Evolutionary conservation across 2,329 filamentous ascomycete genomes (phyloP).

Genomic region (Pyrenophora tritici-repentis): DNA sequence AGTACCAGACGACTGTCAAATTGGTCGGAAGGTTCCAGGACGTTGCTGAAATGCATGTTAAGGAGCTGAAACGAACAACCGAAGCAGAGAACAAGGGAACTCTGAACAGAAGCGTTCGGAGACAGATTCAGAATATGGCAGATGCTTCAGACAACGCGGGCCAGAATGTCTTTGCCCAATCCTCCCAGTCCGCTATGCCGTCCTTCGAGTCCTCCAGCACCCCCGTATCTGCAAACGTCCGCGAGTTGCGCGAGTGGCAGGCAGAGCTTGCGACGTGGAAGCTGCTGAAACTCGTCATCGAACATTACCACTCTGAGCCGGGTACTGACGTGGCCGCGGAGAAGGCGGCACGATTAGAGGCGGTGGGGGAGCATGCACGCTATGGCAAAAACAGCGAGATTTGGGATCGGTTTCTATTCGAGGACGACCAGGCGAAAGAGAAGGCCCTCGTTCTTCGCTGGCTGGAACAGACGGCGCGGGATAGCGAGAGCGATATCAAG

Average conservation of each 20-base stretch:
- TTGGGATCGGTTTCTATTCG: slow-evolving; percentile 75
- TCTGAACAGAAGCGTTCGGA: slow-evolving; percentile 38
- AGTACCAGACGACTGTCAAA: slow-evolving; percentile 57
- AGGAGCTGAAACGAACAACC: slow-evolving; percentile 52
- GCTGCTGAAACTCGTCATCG: slow-evolving; percentile 74
- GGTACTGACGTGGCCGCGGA: slow-evolving; percentile 39
- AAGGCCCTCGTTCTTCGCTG: slow-evolving; percentile 81
- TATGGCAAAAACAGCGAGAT: slow-evolving; percentile 66
- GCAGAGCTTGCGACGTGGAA: slow-evolving; percentile 92
- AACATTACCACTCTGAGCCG: slow-evolving; percentile 62
- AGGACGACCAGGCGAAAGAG: slow-evolving; percentile 75
- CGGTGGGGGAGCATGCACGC: slow-evolving; percentile 42
- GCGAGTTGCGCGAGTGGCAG: slow-evolving; percentile 69
- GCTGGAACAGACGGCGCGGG: slow-evolving; percentile 77
- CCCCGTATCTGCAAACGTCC: slow-evolving; percentile 45
- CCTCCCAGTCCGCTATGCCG: slow-evolving; percentile 22
- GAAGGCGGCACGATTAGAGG: slow-evolving; percentile 39
- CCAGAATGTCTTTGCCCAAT: slow-evolving; percentile 22
- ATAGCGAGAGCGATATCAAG: slow-evolving; percentile 71
- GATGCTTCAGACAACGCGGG: slow-evolving; percentile 19
- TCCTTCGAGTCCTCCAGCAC: slow-evolving; percentile 21
- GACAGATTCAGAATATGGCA: slow-evolving; percentile 40
- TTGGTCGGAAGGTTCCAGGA: slow-evolving; percentile 51
- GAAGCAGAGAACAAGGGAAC: slow-evolving; percentile 45
- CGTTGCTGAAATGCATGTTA: slow-evolving; percentile 58